phyloP scores from a whole-genome alignment of 1,284 basidiomycete genomes.

The Malassezia sympodialis region DNA sequence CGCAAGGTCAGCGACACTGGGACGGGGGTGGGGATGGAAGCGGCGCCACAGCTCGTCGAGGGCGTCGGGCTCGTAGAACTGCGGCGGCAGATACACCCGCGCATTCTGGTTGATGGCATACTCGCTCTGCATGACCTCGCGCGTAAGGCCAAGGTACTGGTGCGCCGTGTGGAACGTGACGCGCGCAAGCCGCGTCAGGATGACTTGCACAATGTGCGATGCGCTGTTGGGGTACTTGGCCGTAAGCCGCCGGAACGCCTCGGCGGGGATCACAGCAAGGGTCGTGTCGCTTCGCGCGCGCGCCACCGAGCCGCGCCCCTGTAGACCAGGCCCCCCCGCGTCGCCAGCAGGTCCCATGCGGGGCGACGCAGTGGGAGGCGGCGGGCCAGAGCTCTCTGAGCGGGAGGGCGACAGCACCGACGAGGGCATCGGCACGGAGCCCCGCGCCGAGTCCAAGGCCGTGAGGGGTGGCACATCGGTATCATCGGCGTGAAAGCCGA shows the following conservation, averaged over 20 bases:
- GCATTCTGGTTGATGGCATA: constrained; percentile 93
- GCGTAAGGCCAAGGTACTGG: constrained; percentile 86
- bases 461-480: neutral
- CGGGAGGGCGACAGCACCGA: neutral
- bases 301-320: constrained; percentile 55
- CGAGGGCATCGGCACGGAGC: neutral
- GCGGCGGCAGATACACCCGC: constrained; percentile 78
- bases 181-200: constrained; percentile 84
- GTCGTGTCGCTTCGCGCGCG: constrained; percentile 87
- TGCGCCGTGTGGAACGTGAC: constrained; percentile 93
- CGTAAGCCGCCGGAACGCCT: constrained; percentile 79
- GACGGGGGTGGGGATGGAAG: constrained; percentile 50
- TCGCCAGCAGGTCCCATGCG: neutral
- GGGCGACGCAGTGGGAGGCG: neutral
- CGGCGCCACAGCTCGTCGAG: constrained; percentile 76
- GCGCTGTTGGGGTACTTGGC: constrained; percentile 93
- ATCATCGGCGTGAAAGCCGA: constrained; percentile 53
- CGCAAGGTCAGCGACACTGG: neutral
- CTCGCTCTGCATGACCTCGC: constrained; percentile 89
- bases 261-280: constrained; percentile 93
- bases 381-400: neutral
- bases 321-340: neutral
- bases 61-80: constrained; percentile 89
- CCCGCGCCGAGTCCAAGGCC: neutral
- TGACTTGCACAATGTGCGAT: constrained; percentile 94